A percentile compares a stretch with the other conserved stretches of the same genome.
phyloP scores from a whole-genome alignment of 2,329 filamentous ascomycete genomes.

The Calonectria pseudoreteaudii region DNA sequence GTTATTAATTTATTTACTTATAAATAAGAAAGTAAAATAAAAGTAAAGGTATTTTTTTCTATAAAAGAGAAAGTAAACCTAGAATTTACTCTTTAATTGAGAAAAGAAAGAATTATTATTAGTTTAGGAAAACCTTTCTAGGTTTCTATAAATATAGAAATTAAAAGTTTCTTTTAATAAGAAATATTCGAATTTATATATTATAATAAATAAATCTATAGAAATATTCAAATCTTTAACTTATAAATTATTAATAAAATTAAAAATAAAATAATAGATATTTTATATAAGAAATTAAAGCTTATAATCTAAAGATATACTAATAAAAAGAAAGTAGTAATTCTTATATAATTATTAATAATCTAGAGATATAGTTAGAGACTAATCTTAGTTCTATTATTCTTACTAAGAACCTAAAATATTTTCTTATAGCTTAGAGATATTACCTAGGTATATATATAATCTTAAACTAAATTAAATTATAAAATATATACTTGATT shows the following conservation, averaged over 20 bases:
- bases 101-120: not conserved
- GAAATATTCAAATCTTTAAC: not conserved
- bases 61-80: not conserved
- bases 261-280: not conserved
- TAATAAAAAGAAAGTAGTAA: not conserved
- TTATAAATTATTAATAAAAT: not conserved
- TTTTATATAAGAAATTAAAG: not conserved
- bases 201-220: not conserved
- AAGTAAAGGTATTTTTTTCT: not conserved
- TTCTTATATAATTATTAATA: not conserved
- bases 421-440: not conserved
- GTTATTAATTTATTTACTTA: too few species aligned
- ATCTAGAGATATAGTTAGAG: not conserved
- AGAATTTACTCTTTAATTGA: not conserved
- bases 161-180: not conserved
- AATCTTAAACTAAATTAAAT: not conserved
- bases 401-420: too few species aligned
- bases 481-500: too few species aligned
- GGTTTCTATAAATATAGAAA: not conserved
- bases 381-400: too few species aligned
- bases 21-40: too few species aligned
- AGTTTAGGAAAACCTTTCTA: not conserved
- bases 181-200: not conserved
- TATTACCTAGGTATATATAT: not conserved
- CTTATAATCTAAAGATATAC: not conserved